Evolutionary conservation across 148 eudicot species (phyloP).

Genomic region (Rhododendron ferrugineum): DNA sequence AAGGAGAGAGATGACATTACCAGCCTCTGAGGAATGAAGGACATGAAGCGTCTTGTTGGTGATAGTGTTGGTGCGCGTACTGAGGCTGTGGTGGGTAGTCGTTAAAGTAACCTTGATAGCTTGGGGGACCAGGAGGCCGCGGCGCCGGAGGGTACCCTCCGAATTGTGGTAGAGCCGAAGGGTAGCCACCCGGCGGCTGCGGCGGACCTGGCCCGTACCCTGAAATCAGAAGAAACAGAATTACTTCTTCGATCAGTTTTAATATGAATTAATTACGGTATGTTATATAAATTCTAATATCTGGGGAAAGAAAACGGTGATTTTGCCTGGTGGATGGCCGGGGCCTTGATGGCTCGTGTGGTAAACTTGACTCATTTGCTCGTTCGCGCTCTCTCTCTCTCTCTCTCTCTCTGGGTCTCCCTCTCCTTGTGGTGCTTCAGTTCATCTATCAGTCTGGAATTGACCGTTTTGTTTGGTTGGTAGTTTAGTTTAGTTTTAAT

Average conservation of each 20-base stretch:
- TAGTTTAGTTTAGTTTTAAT: no score
- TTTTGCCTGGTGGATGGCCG: constrained; percentile 3
- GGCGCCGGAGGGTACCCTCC: constrained; percentile 7
- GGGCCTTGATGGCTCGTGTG: constrained; percentile 21
- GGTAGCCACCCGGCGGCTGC: neutral
- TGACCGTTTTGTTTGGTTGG: no score
- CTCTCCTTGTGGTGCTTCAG: neutral
- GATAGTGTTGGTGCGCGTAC: constrained; percentile 7
- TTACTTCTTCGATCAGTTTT: no score
- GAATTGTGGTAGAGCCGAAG: neutral
- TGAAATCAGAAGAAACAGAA: neutral
- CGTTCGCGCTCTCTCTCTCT: neutral
- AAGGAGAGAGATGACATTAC: neutral
- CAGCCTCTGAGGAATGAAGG: neutral
- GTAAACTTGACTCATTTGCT: constrained; percentile 10
- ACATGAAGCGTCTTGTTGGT: neutral
- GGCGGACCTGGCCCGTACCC: constrained; percentile 13
- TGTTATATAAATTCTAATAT: neutral
- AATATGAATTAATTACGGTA: no score
- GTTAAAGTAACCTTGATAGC: constrained; percentile 10
- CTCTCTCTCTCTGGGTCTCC: neutral
- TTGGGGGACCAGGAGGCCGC: neutral
- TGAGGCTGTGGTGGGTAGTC: constrained; percentile 2
- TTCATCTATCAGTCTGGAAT: neutral
- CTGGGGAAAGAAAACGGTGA: neutral